Base-by-base conservation (phyloP, 2,329 filamentous ascomycete genomes). In the Penicillium sp. region DNA sequence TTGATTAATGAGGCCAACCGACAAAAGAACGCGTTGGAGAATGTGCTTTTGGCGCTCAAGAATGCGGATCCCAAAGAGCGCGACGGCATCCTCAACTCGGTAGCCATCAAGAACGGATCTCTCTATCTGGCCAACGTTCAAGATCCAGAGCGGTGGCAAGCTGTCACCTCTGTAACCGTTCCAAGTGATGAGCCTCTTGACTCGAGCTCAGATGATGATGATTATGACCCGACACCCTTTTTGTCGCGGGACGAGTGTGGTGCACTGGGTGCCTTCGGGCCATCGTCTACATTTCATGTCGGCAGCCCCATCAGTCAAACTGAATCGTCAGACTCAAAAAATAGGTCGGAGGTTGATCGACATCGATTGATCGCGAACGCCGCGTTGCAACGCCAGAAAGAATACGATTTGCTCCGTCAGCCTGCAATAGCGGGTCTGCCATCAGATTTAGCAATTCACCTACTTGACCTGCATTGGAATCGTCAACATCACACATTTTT, bases 381-480 rank as follows among this genome's bases (percentile, higher is more conserved):
- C 9, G 50, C 50, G 4, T 10, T 53, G 13, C 39, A 53, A 21
- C 39, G 50, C 3, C 50, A 53, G 21, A 27, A 25, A 11, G 50
- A 45, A 44, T 31, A 21, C 19, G 25, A 31, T 21, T 13, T 53
- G 13, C 42, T 44, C 25, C 39, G 29, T 19, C 39, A 23, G 29
- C 39, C 50, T 25, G 21, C 19, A 19, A 53, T 50, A 25, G 29
- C 29, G n/a, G 47, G 47, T n/a, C 7, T 45, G 10, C 42, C 39
- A 19, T 44, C 39, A 14, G 68, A 75, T 6, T 53, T 76, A 3
- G 75, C 72, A 7, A 61, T 72, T 35, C 75, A 77, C 58, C 65
- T 77, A 10, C 63, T 78, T 16, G 68, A 76, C 47, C 57, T 77
- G 8, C 75, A 77, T 61, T 77, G 75, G 75, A 74, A 67, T 55